Evolutionary conservation across 2,329 filamentous ascomycete genomes (phyloP), one percentile per base, ranked within the genome.

Genomic region (Ceratocystiopsis sp.): DNA sequence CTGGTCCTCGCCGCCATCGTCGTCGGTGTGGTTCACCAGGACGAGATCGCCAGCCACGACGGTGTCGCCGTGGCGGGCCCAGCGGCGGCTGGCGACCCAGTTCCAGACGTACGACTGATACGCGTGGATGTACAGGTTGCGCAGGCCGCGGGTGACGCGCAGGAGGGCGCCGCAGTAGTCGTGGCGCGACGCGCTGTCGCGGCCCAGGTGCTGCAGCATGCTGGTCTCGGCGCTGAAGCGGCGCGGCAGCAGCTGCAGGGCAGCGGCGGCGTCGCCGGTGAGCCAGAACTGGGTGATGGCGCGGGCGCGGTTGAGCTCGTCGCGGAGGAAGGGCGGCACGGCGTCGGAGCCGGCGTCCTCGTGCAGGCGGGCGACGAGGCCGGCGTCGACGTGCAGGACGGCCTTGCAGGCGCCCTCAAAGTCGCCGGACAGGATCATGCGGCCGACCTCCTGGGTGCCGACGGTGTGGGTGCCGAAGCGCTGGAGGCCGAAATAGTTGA

Each of bases 401-500:
- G 77, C 71, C 43, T 84, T 71, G 44, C 91, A 76, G 14, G 89
- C 89, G 32, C 75, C 82, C 55, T 87, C 71, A 51, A 86, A 86
- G 54, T 94, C 77, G 29, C 75, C 80, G 51, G 83, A 73, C 1
- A 98, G 69, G 56, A 98, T 86, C 57, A 84, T 79, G 56, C 80
- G 75, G 40, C 91, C 91, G 41, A 95, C 67, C 36, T 79, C 72
- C 54, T 96, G 85, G 0, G 91, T 98, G 33, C 86, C 82, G 13
- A 84, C 80, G 25, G 76, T 66, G 59, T 91, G 89, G 0, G 86
- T 89, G 25, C 91, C 91, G 54, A 98, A 98, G 19, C 91, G 78
- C 62, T 98, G 91, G n/a, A 96, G 75, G 10, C 91, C 91, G 55
- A 87, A 98, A 64, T 96, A 98, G 62, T 98, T 98, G 61, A 98